phyloP scores from a whole-genome alignment of 2,329 filamentous ascomycete genomes.

The Sporothrix mexicana region DNA sequence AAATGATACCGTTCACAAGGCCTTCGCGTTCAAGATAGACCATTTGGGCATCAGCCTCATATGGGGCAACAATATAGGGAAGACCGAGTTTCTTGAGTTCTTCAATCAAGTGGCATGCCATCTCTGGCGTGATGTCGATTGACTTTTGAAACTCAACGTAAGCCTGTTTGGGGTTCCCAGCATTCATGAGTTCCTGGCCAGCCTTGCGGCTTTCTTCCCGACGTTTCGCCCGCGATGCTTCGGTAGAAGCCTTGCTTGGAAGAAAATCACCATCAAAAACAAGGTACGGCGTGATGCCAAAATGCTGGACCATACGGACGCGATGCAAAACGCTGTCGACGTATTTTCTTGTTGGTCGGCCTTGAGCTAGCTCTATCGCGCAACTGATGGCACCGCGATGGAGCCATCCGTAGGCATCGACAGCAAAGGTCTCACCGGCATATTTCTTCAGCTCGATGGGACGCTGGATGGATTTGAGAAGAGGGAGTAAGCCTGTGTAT shows the following conservation, averaged over 20 bases:
- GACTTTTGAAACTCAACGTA: constrained; percentile 90
- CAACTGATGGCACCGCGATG: constrained; percentile 91
- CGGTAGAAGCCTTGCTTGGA: constrained; percentile 89
- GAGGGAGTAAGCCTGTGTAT: constrained; percentile 74
- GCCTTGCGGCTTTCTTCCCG: constrained; percentile 77
- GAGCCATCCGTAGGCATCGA: constrained; percentile 98
- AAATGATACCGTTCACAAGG: constrained; percentile 84
- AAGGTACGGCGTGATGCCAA: constrained; percentile 90
- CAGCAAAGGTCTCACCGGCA: constrained; percentile 84
- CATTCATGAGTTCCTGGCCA: constrained; percentile 79
- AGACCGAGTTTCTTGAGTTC: constrained; percentile 82
- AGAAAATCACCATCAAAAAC: constrained; percentile 96
- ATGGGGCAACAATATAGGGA: constrained; percentile 91
- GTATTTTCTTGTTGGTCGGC: constrained; percentile 86
- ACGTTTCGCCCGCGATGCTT: constrained; percentile 74
- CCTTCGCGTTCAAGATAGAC: constrained; percentile 90
- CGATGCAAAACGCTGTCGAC: constrained; percentile 89
- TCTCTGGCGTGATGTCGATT: constrained; percentile 92
- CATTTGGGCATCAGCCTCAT: constrained; percentile 96
- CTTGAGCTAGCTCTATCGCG: constrained; percentile 86
- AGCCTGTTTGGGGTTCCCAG: constrained; percentile 81
- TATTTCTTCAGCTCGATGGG: constrained; percentile 86
- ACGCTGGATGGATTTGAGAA: constrained; percentile 96
- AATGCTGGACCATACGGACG: constrained; percentile 92
- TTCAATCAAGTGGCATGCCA: constrained; percentile 91